These are phyloP conservation scores for Oxytropis ochrocephala DNA, from an alignment of 306 rosid genomes.

Conservation along the genomic window DNA sequence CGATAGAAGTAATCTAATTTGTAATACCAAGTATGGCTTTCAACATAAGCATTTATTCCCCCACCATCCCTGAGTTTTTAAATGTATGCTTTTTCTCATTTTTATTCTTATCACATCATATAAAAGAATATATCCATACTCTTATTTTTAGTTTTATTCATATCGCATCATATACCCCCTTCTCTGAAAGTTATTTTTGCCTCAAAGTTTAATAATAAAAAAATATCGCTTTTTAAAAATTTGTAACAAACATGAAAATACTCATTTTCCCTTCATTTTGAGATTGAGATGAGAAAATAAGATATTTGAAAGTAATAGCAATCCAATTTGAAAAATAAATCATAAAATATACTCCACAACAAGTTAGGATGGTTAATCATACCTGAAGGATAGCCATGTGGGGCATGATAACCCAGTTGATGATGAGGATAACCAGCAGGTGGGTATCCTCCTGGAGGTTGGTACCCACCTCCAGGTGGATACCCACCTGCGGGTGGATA, in stretches of 20 bases:
- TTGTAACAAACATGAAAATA: too few species aligned
- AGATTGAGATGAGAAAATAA: not conserved
- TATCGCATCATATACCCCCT: too few species aligned
- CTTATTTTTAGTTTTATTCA: too few species aligned
- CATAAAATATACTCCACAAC: not conserved
- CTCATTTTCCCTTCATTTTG: too few species aligned
- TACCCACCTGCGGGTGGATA: conserved; percentile 31
- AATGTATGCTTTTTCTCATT: too few species aligned
- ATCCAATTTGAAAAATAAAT: not conserved
- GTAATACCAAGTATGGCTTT: not conserved
- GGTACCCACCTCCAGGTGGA: conserved; percentile 25
- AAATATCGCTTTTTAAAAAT: too few species aligned
- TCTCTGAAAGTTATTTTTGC: too few species aligned
- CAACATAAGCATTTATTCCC: too few species aligned
- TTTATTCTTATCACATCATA: too few species aligned
- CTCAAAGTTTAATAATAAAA: too few species aligned
- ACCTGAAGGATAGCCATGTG: conserved; percentile 35
- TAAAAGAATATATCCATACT: too few species aligned
- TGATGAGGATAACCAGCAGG: conserved; percentile 24
- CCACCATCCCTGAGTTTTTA: too few species aligned
- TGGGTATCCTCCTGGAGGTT: conserved; percentile 33
- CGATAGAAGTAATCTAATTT: not conserved
- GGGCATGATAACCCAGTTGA: conserved; percentile 16
- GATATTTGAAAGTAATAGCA: not conserved
- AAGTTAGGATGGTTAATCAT: not conserved